Percentiles rank a stretch among this genome's conserved stretches.
phyloP scores from a whole-genome alignment of 768 basidiomycete genomes.

The Russula griseocarnosa region DNA sequence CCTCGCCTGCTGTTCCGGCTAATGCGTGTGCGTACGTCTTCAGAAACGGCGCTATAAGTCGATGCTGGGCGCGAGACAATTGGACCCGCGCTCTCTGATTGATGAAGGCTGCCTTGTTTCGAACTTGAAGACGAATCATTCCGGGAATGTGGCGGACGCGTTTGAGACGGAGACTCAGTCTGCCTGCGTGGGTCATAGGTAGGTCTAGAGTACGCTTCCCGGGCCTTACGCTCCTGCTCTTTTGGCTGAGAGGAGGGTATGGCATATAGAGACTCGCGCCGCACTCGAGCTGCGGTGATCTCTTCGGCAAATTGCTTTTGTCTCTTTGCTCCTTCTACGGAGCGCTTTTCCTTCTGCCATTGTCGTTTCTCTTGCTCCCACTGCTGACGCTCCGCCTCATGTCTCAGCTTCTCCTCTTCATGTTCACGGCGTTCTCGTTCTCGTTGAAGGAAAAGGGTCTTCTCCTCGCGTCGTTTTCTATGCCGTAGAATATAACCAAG shows the following conservation, averaged over 20 bases:
- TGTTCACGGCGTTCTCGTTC: constrained; percentile 52
- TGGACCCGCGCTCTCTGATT: constrained; percentile 17
- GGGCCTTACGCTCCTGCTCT: constrained; percentile 19
- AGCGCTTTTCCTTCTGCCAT: constrained; percentile 45
- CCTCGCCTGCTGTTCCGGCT: constrained; percentile 16
- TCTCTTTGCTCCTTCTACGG: constrained; percentile 43
- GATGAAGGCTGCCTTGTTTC: constrained; percentile 12
- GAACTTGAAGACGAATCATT: constrained; percentile 22
- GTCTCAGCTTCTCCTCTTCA: constrained; percentile 41
- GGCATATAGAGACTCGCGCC: constrained; percentile 16
- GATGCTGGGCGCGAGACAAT: constrained; percentile 16
- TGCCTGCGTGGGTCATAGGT: constrained; percentile 26
- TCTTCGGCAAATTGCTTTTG: constrained; percentile 26
- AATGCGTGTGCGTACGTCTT: constrained; percentile 19
- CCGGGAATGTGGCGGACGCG: not conserved
- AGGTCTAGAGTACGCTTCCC: constrained; percentile 26
- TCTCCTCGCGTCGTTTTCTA: constrained; percentile 66
- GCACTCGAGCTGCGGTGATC: constrained; percentile 24
- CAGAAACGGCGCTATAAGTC: constrained; percentile 17
- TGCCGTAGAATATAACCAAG: constrained; percentile 58
- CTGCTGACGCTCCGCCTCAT: constrained; percentile 43
- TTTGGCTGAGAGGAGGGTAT: constrained; percentile 11
- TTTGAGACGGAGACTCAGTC: not conserved
- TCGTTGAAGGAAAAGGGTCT: constrained; percentile 56
- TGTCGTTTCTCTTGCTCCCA: constrained; percentile 43